Conservation (phyloP, 1,284 basidiomycete species). For the Boletellus deceptivus region DNA sequence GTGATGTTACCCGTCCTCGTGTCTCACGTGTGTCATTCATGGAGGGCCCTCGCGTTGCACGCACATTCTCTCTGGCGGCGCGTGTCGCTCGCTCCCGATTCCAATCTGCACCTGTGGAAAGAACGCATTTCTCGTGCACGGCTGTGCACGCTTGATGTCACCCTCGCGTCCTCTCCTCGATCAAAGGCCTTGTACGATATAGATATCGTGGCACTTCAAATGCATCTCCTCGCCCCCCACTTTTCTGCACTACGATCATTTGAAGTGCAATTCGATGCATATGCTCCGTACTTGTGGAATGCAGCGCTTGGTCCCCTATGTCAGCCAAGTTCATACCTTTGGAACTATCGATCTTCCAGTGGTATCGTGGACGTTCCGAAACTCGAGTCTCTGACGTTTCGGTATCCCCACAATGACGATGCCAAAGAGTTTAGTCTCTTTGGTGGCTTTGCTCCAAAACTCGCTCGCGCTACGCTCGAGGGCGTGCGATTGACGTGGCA, state of each 20-base stretch:
- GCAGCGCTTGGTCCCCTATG: conserved; percentile 52
- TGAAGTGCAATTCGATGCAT: conserved; percentile 51
- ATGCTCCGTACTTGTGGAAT: conserved; percentile 63
- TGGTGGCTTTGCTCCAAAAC: conserved; percentile 55
- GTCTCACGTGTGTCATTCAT: conserved; percentile 63
- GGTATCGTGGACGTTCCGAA: conserved; percentile 34
- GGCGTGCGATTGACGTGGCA: conserved; percentile 63
- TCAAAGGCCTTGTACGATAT: conserved; percentile 36
- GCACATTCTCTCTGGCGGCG: conserved; percentile 61
- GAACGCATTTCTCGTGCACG: conserved; percentile 57
- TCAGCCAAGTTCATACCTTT: conserved; percentile 28
- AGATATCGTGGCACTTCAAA: conserved; percentile 54
- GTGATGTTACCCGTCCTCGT: conserved; percentile 53
- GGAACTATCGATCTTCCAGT: conserved; percentile 23
- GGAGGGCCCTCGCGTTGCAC: conserved; percentile 56
- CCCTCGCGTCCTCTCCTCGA: conserved; percentile 37
- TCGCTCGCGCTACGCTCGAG: conserved; percentile 53
- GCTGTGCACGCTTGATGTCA: conserved; percentile 57
- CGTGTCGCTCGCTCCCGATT: conserved; percentile 44
- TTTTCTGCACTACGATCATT: conserved; percentile 59
- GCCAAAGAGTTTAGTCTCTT: conserved; percentile 63
- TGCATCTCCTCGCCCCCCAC: conserved; percentile 52
- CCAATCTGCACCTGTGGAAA: conserved; percentile 52
- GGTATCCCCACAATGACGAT: conserved; percentile 65
- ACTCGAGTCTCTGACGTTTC: conserved; percentile 55